Base-by-base conservation (phyloP, 2,329 filamentous ascomycete species). In the Lasiodiplodia theobromae region DNA sequence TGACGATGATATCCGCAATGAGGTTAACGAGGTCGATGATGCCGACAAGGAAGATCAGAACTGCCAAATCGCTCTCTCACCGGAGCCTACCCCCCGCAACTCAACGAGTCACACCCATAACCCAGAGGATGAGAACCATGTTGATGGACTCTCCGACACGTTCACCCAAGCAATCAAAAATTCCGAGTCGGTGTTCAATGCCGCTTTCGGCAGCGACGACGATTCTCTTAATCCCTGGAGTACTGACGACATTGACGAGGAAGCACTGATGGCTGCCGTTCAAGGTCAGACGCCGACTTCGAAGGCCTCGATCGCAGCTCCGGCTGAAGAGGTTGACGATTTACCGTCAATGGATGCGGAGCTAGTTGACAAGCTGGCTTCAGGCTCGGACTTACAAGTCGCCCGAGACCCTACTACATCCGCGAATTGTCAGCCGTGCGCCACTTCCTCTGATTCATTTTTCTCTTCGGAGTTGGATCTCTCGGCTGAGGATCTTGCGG, bases 231-330 rank as follows among this genome's bases (percentile, higher is more conserved):
- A 23, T 31, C 38, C 57, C 23, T 47, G 21, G 57, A 25, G 44
- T 47, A 18, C 23, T 25, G 51, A 38, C 69, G 72, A 72, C 10
- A 57, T 79, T 25, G 77, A 79, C 44, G 77, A 80, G 66, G 74
- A 77, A 16, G 71, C 73, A 1, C 69, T 80, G 1, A 69, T 78
- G 3, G 71, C 78, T 56, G 71, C 71, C 6, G 74, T 64, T 11
- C 21, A 79, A 38, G 72, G 77, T 10, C 38, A 56, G 40, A 57
- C 63, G 3, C 40, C 54, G 18, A 18, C 40, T n/a, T 62, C 68
- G 31, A 57, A 63, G 21, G 34, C 56, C 12, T 21, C 34, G 7
- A 21, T 31, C 18, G 25, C 53, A 34, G 53, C 44, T 11, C 44
- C 18, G 5, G 40, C 10, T 25, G 37, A 37, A 14, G 54, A 40